Base-by-base conservation (phyloP, 768 basidiomycete genomes). In the Tulasnella sp. region DNA sequence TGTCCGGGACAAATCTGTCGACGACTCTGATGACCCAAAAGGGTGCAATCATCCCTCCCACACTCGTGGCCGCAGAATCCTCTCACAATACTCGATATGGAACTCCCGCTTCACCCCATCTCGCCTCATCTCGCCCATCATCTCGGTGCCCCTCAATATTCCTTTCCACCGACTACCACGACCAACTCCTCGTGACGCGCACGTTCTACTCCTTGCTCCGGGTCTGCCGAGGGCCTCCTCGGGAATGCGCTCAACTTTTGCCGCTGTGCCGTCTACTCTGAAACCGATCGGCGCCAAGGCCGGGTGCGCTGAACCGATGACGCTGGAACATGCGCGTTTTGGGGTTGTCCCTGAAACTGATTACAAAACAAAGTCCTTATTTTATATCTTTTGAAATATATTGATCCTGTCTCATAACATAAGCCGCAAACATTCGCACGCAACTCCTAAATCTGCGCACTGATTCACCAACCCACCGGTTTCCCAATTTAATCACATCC, bases 111-210 rank as follows among this genome's bases (percentile, higher is more conserved):
- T 6, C n/a, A n/a, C n/a, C 10, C 14, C 72, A 39, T 74, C 72
- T 74, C 72, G 72, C 19, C 72, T 74, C 72, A 74, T 40, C 42
- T 74, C 72, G 27, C 44, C 72, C 72, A 24, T 46, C 72, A 39
- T 74, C 72, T 74, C 72, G 44, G 72, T 46, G 39, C 38, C 44
- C 48, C 72, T 74, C 72, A 46, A 68, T 68, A 68, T 68, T 31
- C n/a, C 5, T 68, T 68, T 16, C 24, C 27, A 34, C n/a, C 62
- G 62, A 34, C 62, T 8, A 34, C 62, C 7, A 68, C 62, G 18
- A 14, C 62, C 7, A 62, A 12, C n/a, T n/a, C 62, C 62, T 9
- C 48, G 48, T 52, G 48, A 52, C 16, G 27, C 6, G 24, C n/a
- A n/a, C n/a, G n/a, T n/a, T n/a, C n/a, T n/a, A n/a, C n/a, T n/a